These are phyloP conservation scores for Lentinula raphanica DNA, from an alignment of 768 basidiomycete species.

Conservation along the genomic window DNA sequence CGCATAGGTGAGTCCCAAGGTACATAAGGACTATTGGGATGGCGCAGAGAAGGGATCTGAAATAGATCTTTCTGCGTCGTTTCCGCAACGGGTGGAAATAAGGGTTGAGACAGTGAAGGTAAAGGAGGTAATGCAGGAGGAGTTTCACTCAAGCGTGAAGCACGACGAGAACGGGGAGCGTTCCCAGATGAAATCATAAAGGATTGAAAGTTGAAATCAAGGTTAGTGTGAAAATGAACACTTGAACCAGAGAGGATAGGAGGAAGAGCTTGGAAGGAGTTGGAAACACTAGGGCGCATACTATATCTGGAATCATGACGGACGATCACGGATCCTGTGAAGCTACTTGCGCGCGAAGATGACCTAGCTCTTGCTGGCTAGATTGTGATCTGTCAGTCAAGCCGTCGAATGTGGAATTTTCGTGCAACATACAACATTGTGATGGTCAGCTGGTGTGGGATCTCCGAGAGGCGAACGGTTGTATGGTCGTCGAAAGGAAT, in stretches of 20 bases:
- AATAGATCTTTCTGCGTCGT: slow-evolving; percentile 13
- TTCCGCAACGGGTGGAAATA: slow-evolving; percentile 24
- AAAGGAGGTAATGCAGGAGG: slow-evolving; percentile 28
- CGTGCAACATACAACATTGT: not conserved
- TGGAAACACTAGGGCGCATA: not conserved
- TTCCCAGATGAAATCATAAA: slow-evolving; percentile 2
- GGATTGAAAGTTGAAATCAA: slow-evolving; percentile 15
- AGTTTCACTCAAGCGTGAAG: slow-evolving; percentile 20
- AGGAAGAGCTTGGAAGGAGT: slow-evolving; percentile 4
- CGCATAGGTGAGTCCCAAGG: slow-evolving; percentile 42
- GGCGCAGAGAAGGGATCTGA: slow-evolving; percentile 33
- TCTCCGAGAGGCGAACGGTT: slow-evolving; percentile 3
- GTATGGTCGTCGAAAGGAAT: slow-evolving; percentile 2
- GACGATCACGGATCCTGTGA: not conserved
- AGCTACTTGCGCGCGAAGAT: slow-evolving; percentile 4
- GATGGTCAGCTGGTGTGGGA: not conserved
- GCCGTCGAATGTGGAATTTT: not conserved
- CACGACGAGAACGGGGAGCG: not conserved
- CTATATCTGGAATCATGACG: not conserved
- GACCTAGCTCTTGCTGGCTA: slow-evolving; percentile 2
- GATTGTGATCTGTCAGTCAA: not conserved
- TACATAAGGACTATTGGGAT: slow-evolving; percentile 53
- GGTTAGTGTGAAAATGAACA: slow-evolving; percentile 8
- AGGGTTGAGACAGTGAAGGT: slow-evolving; percentile 34
- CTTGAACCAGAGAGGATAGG: slow-evolving; percentile 5